These are phyloP conservation scores for Yarrowia bubula DNA, from an alignment of 805 yeast genomes.

Conservation along the genomic window DNA sequence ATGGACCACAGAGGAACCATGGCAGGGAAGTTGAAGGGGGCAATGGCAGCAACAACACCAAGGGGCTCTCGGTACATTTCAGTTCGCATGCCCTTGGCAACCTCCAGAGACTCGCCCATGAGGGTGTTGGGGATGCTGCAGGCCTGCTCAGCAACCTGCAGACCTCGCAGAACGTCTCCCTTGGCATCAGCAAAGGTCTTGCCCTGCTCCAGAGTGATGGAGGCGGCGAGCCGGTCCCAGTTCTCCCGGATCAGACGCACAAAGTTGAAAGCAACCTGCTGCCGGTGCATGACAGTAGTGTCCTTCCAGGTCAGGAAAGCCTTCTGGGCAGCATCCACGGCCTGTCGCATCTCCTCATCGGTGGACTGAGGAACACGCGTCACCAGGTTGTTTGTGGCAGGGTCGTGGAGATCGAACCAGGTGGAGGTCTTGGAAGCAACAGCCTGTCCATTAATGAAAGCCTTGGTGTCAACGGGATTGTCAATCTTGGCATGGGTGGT, in stretches of 20 bases:
- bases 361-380: conserved; percentile 73
- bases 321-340: conserved; percentile 60
- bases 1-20: conserved; percentile 74
- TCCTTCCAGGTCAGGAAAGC: conserved; percentile 62
- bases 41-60: conserved; percentile 74
- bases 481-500: conserved; percentile 37
- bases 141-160: conserved; percentile 77
- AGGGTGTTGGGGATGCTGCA: conserved; percentile 61
- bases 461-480: conserved; percentile 40
- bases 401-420: conserved; percentile 73
- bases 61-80: conserved; percentile 67
- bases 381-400: conserved; percentile 67
- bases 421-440: conserved; percentile 49
- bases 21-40: conserved; percentile 82
- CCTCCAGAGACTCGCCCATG: conserved; percentile 63
- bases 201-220: conserved; percentile 70
- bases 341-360: conserved; percentile 59
- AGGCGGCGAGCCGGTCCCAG: conserved; percentile 66
- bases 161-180: conserved; percentile 73
- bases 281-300: conserved; percentile 50
- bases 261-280: conserved; percentile 66
- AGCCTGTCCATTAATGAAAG: conserved; percentile 48
- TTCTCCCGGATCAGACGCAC: conserved; percentile 62
- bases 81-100: conserved; percentile 72
- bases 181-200: conserved; percentile 71